Conservation (phyloP, 768 basidiomycete species). For the Plicaturopsis crispa region DNA sequence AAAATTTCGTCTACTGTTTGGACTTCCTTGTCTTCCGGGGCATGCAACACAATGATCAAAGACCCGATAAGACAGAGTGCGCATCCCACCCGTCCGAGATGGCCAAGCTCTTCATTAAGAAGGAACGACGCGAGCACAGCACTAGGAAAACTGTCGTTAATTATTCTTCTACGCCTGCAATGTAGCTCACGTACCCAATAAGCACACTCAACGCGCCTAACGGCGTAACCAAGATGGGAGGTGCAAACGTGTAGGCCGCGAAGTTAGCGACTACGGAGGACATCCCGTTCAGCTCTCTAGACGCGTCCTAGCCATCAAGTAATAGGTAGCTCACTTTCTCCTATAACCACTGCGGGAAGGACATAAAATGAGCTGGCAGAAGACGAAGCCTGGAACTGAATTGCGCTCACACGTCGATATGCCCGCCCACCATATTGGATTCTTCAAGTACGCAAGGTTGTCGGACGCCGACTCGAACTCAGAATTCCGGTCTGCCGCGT, state of each 20-base stretch:
- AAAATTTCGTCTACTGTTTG: conserved; percentile 92
- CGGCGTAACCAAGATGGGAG: conserved; percentile 96
- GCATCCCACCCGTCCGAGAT: conserved; percentile 85
- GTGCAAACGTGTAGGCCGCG: conserved; percentile 96
- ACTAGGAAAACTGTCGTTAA: conserved; percentile 31
- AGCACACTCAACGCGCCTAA: conserved; percentile 95
- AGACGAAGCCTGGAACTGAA: conserved; percentile 2
- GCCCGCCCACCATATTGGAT: conserved; percentile 97
- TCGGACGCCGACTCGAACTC: conserved; percentile 61
- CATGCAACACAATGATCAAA: conserved; percentile 91
- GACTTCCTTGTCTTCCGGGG: conserved; percentile 92
- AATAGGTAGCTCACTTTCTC: conserved; percentile 60
- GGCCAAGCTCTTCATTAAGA: conserved; percentile 89
- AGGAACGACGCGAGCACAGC: conserved; percentile 92
- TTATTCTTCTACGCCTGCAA: neutral
- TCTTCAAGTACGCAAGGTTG: conserved; percentile 78
- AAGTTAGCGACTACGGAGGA: conserved; percentile 67
- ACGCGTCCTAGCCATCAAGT: conserved; percentile 1
- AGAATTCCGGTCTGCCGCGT: conserved; percentile 58
- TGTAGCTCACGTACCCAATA: conserved; percentile 62
- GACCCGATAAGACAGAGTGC: conserved; percentile 80
- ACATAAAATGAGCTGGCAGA: conserved; percentile 5
- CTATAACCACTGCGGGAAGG: conserved; percentile 67
- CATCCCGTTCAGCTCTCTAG: too few relatives aligned
- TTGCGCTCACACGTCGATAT: conserved; percentile 75